These are phyloP conservation scores for Trifolium dubium DNA, from an alignment of 306 rosid genomes.

Conservation along the genomic window DNA sequence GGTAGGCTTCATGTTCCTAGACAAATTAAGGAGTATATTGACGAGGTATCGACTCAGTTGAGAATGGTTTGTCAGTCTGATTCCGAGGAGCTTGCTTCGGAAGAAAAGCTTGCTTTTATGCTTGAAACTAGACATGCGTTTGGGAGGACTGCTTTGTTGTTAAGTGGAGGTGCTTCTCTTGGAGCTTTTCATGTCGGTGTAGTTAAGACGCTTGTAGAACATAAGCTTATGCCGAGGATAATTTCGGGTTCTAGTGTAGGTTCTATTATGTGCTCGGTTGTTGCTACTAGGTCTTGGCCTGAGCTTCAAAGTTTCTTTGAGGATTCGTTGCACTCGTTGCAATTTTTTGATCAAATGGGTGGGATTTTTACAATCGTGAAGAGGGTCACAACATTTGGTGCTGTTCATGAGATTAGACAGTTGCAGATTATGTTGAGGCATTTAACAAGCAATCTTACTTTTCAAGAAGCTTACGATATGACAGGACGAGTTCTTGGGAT, in stretches of 20 bases:
- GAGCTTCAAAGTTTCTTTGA: slow-evolving; percentile 94
- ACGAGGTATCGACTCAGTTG: slow-evolving; percentile 86
- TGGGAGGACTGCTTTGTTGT: slow-evolving; percentile 92
- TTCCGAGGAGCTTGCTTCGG: slow-evolving; percentile 84
- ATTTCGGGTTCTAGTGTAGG: slow-evolving; percentile 99
- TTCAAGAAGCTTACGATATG: slow-evolving; percentile 98
- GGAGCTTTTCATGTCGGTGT: slow-evolving; percentile 94
- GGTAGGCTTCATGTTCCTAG: slow-evolving; percentile 87
- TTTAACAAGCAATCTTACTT: slow-evolving; percentile 89
- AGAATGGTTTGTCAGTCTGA: slow-evolving; percentile 89
- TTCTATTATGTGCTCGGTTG: slow-evolving; percentile 90
- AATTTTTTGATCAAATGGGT: slow-evolving; percentile 90
- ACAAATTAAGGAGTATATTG: slow-evolving; percentile 85
- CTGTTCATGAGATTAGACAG: slow-evolving; percentile 91
- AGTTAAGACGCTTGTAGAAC: slow-evolving; percentile 82
- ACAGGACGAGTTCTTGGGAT: slow-evolving; percentile 95
- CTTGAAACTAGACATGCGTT: slow-evolving; percentile 95
- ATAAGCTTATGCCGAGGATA: slow-evolving; percentile 91
- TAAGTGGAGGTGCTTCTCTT: slow-evolving; percentile 99
- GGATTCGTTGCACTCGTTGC: slow-evolving; percentile 85
- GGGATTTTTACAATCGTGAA: slow-evolving; percentile 86
- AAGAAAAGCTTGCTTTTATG: slow-evolving; percentile 90
- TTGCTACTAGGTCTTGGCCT: slow-evolving; percentile 98
- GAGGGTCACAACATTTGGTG: slow-evolving; percentile 84
- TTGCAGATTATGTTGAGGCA: slow-evolving; percentile 89